phyloP scores from a whole-genome alignment of 805 yeast species.

The Ogataea pini region DNA sequence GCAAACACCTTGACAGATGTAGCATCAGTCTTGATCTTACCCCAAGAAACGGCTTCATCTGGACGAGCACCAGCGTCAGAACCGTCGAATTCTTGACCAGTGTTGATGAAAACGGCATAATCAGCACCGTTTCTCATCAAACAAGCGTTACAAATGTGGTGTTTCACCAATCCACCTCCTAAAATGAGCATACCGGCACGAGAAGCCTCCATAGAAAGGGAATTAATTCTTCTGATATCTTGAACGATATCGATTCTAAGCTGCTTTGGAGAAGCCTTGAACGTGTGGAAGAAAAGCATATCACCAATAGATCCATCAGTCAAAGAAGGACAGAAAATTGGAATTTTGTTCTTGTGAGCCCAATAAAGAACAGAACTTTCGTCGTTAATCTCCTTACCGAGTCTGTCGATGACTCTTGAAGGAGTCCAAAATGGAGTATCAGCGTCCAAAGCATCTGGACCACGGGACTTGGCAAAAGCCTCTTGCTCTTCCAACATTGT shows the following conservation, averaged over 20 bases:
- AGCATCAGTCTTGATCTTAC: slow-evolving; percentile 95
- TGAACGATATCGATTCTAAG: slow-evolving; percentile 89
- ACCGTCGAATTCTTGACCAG: slow-evolving; percentile 98
- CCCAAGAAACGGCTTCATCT: slow-evolving; percentile 99
- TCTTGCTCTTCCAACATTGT: slow-evolving; percentile 88
- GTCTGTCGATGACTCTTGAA: slow-evolving; percentile 83
- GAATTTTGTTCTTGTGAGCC: slow-evolving; percentile 97
- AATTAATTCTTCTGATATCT: slow-evolving; percentile 88
- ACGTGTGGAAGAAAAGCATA: slow-evolving; percentile 98
- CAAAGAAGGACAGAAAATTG: slow-evolving; percentile 94
- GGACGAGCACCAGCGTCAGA: slow-evolving; percentile 99
- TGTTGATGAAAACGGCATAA: slow-evolving; percentile 93
- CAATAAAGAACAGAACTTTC: slow-evolving; percentile 93
- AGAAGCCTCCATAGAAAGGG: slow-evolving; percentile 92
- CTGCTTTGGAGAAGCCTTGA: slow-evolving; percentile 88
- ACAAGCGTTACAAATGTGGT: slow-evolving; percentile 97
- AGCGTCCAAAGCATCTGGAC: slow-evolving; percentile 60
- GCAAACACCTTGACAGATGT: slow-evolving; percentile 88
- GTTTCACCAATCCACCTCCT: slow-evolving; percentile 96
- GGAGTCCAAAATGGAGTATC: slow-evolving; percentile 90
- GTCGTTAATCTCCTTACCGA: slow-evolving; percentile 94
- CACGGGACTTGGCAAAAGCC: slow-evolving; percentile 54
- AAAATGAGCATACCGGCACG: slow-evolving; percentile 94
- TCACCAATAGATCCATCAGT: slow-evolving; percentile 99
- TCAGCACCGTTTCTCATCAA: slow-evolving; percentile 99